Conservation (phyloP, 2,329 filamentous ascomycete genomes). For the Colletotrichum trifolii region DNA sequence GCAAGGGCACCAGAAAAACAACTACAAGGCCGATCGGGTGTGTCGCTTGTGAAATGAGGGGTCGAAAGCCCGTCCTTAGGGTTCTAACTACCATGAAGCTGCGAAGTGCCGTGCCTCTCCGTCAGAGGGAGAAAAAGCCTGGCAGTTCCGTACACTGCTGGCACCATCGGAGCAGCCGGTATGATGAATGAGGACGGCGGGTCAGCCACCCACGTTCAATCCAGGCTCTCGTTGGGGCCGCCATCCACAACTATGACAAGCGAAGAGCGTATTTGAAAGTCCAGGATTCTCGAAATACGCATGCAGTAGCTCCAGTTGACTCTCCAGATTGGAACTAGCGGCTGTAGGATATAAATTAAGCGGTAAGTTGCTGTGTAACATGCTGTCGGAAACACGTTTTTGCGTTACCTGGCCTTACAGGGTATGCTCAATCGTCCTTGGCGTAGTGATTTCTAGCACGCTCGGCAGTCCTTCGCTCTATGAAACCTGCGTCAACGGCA, state of each 20-base stretch:
- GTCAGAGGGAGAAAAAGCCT: slow-evolving; percentile 13
- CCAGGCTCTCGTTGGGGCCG: background rate
- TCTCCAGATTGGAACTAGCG: slow-evolving; percentile 22
- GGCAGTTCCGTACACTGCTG: slow-evolving; percentile 17
- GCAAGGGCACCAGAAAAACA: slow-evolving; percentile 10
- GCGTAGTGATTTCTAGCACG: background rate
- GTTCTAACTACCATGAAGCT: slow-evolving; percentile 4
- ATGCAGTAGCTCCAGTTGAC: slow-evolving; percentile 5
- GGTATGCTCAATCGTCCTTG: slow-evolving; percentile 8
- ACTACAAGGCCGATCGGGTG: no score
- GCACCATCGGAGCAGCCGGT: slow-evolving; percentile 8
- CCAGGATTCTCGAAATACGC: slow-evolving; percentile 9
- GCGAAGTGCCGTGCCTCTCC: slow-evolving; percentile 8
- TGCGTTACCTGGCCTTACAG: background rate
- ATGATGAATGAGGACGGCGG: slow-evolving; percentile 18
- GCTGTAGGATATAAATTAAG: slow-evolving; percentile 29
- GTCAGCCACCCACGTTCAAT: slow-evolving; percentile 7
- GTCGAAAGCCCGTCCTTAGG: background rate
- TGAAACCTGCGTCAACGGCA: slow-evolving; percentile 10
- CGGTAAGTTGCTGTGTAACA: background rate
- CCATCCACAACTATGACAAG: no score
- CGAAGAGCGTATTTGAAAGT: background rate
- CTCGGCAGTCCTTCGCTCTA: slow-evolving; percentile 4
- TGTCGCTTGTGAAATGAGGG: no score
- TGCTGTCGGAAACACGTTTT: slow-evolving; percentile 7